Evolutionary conservation across 768 basidiomycete species (phyloP).

Genomic region (Lactarius pseudohatsudake): DNA sequence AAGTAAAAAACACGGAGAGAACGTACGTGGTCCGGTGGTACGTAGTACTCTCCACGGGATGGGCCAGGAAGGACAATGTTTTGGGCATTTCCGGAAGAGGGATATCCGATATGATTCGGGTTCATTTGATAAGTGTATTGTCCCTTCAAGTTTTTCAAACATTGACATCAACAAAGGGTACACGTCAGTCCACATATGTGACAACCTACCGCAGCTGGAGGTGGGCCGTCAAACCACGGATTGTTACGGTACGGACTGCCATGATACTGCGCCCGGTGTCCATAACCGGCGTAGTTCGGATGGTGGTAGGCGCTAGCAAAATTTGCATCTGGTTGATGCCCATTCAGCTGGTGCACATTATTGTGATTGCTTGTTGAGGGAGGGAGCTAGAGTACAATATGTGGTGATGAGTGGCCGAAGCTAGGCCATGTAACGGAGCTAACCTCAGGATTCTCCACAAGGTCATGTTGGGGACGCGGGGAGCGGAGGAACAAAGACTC

Average conservation of each 20-base stretch:
- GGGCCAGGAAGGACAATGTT: neutral
- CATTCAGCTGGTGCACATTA: neutral
- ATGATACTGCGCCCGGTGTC: neutral
- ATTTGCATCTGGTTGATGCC: neutral
- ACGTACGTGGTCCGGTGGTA: neutral
- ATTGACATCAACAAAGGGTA: neutral
- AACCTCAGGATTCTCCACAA: neutral
- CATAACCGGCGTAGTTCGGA: neutral
- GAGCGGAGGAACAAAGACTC: neutral
- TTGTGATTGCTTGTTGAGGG: neutral
- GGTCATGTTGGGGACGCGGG: neutral
- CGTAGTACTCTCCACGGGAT: neutral
- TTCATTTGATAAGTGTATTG: neutral
- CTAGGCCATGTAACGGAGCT: neutral
- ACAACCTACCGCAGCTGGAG: neutral
- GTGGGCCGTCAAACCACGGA: neutral
- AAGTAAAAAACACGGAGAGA: neutral
- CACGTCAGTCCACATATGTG: neutral
- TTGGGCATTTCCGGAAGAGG: neutral
- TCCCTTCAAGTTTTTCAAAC: neutral
- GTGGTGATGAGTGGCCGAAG: neutral
- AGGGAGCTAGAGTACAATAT: neutral
- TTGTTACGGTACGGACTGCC: neutral
- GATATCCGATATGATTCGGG: neutral
- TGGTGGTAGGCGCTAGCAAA: neutral